These are phyloP conservation scores for Globisporangium solare DNA, from an alignment of 352 stramenopile species.

Conservation along the genomic window DNA sequence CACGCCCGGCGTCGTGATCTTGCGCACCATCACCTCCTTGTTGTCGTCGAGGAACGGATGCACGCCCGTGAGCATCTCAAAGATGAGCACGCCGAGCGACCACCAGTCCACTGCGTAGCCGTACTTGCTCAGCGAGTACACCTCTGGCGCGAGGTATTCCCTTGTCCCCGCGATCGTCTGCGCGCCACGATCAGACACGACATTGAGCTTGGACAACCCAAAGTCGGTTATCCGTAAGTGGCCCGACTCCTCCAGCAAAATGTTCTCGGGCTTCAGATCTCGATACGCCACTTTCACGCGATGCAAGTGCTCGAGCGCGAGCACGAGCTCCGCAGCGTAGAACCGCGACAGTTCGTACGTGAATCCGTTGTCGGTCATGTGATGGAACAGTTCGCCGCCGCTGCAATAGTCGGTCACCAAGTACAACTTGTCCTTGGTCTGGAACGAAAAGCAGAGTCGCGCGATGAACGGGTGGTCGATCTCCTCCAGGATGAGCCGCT, in stretches of 20 bases:
- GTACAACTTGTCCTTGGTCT: slow-evolving; percentile 90
- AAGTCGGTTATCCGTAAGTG: slow-evolving; percentile 98
- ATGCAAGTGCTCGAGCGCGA: slow-evolving; percentile 95
- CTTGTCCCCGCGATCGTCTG: slow-evolving; percentile 76
- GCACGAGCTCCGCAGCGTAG: slow-evolving; percentile 96
- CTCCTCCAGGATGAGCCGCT: slow-evolving; percentile 97
- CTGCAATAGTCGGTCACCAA: slow-evolving; percentile 89
- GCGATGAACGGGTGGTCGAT: slow-evolving; percentile 98
- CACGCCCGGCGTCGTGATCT: slow-evolving; percentile 79
- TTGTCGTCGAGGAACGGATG: slow-evolving; percentile 89
- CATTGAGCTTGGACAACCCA: slow-evolving; percentile 74
- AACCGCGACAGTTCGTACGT: slow-evolving; percentile 79
- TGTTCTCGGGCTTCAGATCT: slow-evolving; percentile 98
- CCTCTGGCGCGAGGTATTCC: slow-evolving; percentile 89
- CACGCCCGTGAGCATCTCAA: slow-evolving; percentile 87
- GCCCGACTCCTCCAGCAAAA: slow-evolving; percentile 78
- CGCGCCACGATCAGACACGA: slow-evolving; percentile 63
- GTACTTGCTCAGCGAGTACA: slow-evolving; percentile 69
- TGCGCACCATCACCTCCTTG: slow-evolving; percentile 79
- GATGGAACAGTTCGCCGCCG: slow-evolving; percentile 97
- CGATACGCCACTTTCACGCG: slow-evolving; percentile 93
- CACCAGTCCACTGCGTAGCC: slow-evolving; percentile 91
- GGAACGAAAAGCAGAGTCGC: slow-evolving; percentile 96
- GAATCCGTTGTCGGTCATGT: slow-evolving; percentile 91
- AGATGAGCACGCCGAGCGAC: slow-evolving; percentile 88